Conservation (phyloP, 176 grass and related monocot species). For the Eleusine indica region DNA sequence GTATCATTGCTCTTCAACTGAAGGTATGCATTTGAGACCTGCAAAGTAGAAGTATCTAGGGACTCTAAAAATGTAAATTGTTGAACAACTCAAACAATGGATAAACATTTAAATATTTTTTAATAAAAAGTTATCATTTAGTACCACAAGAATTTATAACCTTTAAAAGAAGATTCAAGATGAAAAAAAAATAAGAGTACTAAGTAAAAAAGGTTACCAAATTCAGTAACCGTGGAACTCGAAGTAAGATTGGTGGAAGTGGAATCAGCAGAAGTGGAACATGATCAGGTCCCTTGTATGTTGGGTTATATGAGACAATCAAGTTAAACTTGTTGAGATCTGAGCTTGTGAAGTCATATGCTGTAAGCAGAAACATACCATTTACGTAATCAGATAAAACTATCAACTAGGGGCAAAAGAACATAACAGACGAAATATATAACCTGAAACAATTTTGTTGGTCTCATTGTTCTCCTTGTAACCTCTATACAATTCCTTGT, state of each 20-base stretch:
- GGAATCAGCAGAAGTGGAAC: not conserved
- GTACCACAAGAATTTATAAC: not conserved
- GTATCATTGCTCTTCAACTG: slow-evolving; percentile 26
- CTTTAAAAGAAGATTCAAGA: slow-evolving; percentile 5
- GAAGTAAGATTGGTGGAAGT: slow-evolving; percentile 20
- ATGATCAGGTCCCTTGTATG: not conserved
- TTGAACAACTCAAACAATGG: not conserved
- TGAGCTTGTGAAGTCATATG: slow-evolving; percentile 51
- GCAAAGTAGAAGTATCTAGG: not conserved
- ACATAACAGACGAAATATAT: slow-evolving; percentile 5
- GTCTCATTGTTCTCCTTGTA: slow-evolving; percentile 31
- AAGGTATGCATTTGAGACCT: slow-evolving; percentile 50
- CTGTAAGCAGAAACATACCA: slow-evolving; percentile 36
- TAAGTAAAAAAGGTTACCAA: slow-evolving; percentile 37
- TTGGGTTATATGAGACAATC: slow-evolving; percentile 46
- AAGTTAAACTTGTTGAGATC: slow-evolving; percentile 31
- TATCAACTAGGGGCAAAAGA: not conserved
- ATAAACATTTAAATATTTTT: not conserved
- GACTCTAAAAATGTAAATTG: slow-evolving; percentile 12
- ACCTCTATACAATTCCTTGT: slow-evolving; percentile 43
- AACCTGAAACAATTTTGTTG: slow-evolving; percentile 48
- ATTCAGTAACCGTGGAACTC: slow-evolving; percentile 48
- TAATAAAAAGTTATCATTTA: not conserved
- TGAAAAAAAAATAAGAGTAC: not conserved
- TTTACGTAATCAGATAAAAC: not conserved